Base-by-base conservation (phyloP, 2,329 filamentous ascomycete genomes). In the Penicillium vulpinum region DNA sequence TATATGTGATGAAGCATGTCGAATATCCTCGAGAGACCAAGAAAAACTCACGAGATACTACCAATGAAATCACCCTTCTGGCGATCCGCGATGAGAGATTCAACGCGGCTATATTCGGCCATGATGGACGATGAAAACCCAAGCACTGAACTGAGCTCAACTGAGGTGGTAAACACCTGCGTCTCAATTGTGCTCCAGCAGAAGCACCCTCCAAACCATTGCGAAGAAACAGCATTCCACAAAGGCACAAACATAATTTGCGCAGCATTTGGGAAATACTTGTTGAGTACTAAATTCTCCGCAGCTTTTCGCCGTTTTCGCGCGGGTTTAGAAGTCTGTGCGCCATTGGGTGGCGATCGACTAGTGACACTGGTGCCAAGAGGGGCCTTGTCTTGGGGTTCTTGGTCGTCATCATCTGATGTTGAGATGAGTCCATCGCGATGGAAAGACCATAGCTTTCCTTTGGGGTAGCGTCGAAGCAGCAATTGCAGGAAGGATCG, bases 161-260 rank as follows among this genome's bases (percentile, higher is more conserved):
- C 72, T 2, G 70, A 66, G 6, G 71, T 65, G 51, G 66, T 71
- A 56, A 77, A 73, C 35, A 75, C 70, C 15, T 69, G 67, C 7
- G 72, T 75, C 45, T 75, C 72, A 0, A 63, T 41, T n/a, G 65
- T 68, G 26, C 67, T 78, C 74, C 75, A 79, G 36, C 75, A 80
- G 52, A 75, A 79, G 63, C 72, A 78, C 50, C 71, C 80, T 18
- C 71, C 75, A 59, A 79, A 72, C 78, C 80, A 77, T 61, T 81
- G 69, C 41, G 77, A 75, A 21, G 73, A 75, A 13, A 75, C 76
- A 16, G 77, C 75, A 62, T 83, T 81, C 77, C 80, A 83, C 0
- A 83, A 62, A 0, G 81, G 81, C 6, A 82, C 68, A 55, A 83
- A 83, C 4, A 82, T 73, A 5, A 83, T 69, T 47, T 80, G 80